Conservation (phyloP, 208 protist species). For the Entamoeba histolytica region DNA sequence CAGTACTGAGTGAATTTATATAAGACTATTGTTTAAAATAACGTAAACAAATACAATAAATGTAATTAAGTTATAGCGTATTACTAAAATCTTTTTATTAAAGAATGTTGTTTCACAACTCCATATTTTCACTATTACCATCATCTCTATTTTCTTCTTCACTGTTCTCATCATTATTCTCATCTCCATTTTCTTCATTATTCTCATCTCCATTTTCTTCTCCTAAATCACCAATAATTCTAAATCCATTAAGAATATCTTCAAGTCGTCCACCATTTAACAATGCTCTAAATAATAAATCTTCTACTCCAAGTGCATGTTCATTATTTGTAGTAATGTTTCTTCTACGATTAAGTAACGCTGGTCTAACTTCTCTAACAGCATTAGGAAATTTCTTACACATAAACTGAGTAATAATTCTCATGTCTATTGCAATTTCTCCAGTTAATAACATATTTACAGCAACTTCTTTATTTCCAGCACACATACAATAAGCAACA, state of each 20-base stretch:
- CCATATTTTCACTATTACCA: no score
- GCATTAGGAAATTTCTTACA: neutral
- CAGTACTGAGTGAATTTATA: no score
- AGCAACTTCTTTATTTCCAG: neutral
- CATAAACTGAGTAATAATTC: neutral
- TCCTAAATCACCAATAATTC: no score
- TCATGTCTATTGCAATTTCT: neutral
- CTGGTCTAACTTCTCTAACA: neutral
- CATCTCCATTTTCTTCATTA: no score
- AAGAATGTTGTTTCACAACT: no score
- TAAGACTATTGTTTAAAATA: no score
- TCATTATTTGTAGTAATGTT: neutral
- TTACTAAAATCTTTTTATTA: no score
- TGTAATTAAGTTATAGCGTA: no score
- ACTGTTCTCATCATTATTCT: no score
- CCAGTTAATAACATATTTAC: neutral
- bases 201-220: no score
- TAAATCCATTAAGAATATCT: neutral
- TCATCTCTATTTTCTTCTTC: no score
- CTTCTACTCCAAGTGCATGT: neutral
- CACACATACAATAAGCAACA: neutral
- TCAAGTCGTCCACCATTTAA: neutral
- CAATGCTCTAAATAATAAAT: neutral
- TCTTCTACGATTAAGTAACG: neutral
- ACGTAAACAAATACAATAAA: no score